Base-by-base conservation (phyloP, 345 rosid genomes). In the Bruguiera gymnorhiza region DNA sequence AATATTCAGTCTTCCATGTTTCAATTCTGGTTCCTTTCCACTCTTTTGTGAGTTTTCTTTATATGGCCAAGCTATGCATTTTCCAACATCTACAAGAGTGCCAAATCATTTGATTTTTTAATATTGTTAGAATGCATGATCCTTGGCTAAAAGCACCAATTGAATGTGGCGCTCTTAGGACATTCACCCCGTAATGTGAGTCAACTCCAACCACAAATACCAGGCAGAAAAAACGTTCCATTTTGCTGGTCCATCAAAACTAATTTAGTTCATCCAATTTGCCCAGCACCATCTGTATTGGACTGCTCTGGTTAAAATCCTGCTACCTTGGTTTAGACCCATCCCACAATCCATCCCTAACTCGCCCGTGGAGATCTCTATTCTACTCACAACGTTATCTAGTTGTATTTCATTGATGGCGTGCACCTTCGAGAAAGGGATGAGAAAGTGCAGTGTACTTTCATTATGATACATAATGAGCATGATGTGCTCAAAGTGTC, bases 291-390 rank as follows among this genome's bases (percentile, higher is more conserved):
- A 13, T 43, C 50, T 43, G 5, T 13, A 43, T 43, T 43, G 18
- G 50, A 34, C 37, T 34, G 1, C 46, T 11, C 15, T 11, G 15
- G 65, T n/a, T 48, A 36, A 19, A 39, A 21, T 16, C 34, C 16
- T 39, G 8, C 9, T 39, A 26, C 19, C 64, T 27, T 26, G 5
- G 54, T 10, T 18, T 29, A 26, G 34, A 26, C 8, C 3, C n/a
- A 57, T 30, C 75, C 69, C 75, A 64, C 75, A 56, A 8, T 30
- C 69, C 63, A 46, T 21, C 48, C 21, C 31, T 63, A 54, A 54
- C 61, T 27, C 26, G 74, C 68, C 57, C 51, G 63, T 72, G 70
- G 51, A 56, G 53, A n/a, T 36, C 8, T 39, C 20, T 3, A 53
- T 20, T 52, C 27, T 6, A 10, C 36, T 5, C 15, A 27, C 60